Evolutionary conservation across 129 eudicot species (phyloP).

Genomic region (Tagetes patula): DNA sequence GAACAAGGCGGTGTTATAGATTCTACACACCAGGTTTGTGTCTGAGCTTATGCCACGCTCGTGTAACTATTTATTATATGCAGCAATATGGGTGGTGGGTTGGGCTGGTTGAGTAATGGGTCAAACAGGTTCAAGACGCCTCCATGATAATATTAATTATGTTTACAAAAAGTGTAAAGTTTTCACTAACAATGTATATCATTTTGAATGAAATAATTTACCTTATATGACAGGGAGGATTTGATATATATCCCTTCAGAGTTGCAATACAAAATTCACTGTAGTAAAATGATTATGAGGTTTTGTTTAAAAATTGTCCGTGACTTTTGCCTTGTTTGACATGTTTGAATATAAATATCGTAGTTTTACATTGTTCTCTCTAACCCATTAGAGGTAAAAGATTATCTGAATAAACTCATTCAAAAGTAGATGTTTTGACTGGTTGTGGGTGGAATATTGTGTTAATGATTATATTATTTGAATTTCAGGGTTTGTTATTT

Average conservation of each 20-base stretch:
- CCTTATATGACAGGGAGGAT: neutral
- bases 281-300: neutral
- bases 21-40: constrained; percentile 90
- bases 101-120: neutral
- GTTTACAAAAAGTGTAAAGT: neutral
- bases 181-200: neutral
- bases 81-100: neutral
- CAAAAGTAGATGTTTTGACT: neutral
- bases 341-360: neutral
- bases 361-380: neutral
- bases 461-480: neutral
- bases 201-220: neutral
- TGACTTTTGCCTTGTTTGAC: neutral
- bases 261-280: neutral
- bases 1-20: constrained; percentile 95
- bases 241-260: neutral
- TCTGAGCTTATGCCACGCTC: neutral
- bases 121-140: neutral
- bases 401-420: neutral
- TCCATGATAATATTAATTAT: neutral
- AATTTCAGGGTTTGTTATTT: constrained; percentile 85
- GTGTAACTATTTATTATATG: neutral
- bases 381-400: neutral
- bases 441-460: neutral
- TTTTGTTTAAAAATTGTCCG: neutral